Percentiles rank a stretch among this genome's conserved stretches.
Evolutionary conservation across 129 eudicot genomes (phyloP).

Genomic region (Oenanthe sinensis): DNA sequence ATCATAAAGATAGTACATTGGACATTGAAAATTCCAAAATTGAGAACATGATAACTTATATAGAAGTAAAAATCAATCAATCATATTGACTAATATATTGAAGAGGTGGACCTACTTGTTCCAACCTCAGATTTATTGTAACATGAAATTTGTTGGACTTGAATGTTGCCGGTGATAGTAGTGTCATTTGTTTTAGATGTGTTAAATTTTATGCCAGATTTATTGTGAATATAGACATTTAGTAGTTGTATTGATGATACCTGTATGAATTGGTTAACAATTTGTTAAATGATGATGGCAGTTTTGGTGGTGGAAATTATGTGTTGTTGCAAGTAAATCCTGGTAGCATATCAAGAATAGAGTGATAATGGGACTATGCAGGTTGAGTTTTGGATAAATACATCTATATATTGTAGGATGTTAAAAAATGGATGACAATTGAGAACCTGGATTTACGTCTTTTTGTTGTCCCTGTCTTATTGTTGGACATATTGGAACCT

Average conservation of each 20-base stretch:
- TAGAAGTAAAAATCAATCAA: too few relatives aligned
- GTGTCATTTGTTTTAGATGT: not conserved
- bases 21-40: too few relatives aligned
- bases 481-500: conserved; percentile 70
- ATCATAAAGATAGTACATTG: too few relatives aligned
- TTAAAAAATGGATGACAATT: conserved; percentile 59
- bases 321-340: not conserved
- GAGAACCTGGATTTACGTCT: conserved; percentile 46
- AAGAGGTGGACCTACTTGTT: too few relatives aligned
- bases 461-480: conserved; percentile 69
- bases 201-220: not conserved
- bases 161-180: not conserved
- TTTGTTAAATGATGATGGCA: not conserved
- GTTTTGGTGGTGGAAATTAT: not conserved
- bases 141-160: too few relatives aligned
- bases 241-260: not conserved
- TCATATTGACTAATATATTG: too few relatives aligned
- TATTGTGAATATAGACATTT: not conserved
- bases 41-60: too few relatives aligned
- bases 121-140: too few relatives aligned
- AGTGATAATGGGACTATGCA: not conserved
- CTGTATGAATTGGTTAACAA: not conserved
- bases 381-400: not conserved
- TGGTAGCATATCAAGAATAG: not conserved
- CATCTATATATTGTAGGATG: conserved; percentile 22